These are phyloP conservation scores for Boletus pseudopeckii DNA, from an alignment of 768 basidiomycete species.

Conservation along the genomic window DNA sequence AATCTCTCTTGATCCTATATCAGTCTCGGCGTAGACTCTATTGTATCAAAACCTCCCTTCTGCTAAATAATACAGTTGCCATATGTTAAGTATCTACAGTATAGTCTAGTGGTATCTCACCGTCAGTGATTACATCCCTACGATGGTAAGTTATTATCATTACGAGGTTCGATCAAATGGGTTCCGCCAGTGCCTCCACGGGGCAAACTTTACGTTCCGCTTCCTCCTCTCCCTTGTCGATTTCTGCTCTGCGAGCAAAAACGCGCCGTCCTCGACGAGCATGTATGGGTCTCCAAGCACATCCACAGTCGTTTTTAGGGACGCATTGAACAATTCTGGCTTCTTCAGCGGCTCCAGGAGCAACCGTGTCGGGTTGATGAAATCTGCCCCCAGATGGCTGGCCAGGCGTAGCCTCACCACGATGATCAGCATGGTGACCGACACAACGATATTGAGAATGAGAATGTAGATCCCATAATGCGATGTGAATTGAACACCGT, in stretches of 20 bases:
- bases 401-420: conserved; percentile 4
- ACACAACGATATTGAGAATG: conserved; percentile 8
- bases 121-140: neutral
- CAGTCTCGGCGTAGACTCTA: no score
- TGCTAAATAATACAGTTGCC: no score
- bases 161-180: neutral
- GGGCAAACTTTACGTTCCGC: neutral
- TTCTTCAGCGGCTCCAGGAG: conserved; percentile 12
- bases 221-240: neutral
- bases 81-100: neutral
- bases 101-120: neutral
- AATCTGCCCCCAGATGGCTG: conserved; percentile 6
- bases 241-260: neutral
- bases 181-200: neutral
- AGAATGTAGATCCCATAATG: conserved; percentile 4
- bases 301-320: neutral
- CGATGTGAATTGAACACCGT: neutral
- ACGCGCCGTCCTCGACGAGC: neutral
- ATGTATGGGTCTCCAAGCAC: conserved; percentile 3
- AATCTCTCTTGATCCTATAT: no score
- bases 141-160: no score
- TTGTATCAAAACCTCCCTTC: no score
- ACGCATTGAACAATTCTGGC: conserved; percentile 11
- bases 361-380: conserved; percentile 6
- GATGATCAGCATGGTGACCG: conserved; percentile 4